A percentile compares a stretch with the other conserved stretches of the same genome.
These are phyloP conservation scores for Globisporangium rhizosaccharum DNA, from an alignment of 352 stramenopile species.

Conservation along the genomic window DNA sequence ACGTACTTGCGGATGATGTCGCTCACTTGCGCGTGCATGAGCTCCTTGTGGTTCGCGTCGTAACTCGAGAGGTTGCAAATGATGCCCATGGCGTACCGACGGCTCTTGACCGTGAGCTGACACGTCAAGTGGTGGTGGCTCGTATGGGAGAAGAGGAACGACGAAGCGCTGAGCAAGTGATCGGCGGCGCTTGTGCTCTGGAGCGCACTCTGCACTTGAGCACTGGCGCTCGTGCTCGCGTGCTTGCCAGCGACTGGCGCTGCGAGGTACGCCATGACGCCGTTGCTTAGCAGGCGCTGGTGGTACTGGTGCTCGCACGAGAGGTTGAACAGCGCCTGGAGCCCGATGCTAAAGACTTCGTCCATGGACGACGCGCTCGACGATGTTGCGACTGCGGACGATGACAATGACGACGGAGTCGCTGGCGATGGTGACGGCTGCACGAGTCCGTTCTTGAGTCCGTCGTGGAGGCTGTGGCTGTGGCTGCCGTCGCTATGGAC, in stretches of 20 bases:
- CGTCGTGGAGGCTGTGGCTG: neutral
- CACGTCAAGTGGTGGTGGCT: conserved; percentile 4
- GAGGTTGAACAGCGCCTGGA: conserved; percentile 75
- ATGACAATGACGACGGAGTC: neutral
- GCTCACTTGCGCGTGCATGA: conserved; percentile 67
- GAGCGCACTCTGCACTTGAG: neutral
- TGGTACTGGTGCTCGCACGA: conserved; percentile 69
- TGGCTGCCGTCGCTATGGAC: neutral
- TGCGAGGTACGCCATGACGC: conserved; percentile 63
- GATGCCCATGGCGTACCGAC: conserved; percentile 55
- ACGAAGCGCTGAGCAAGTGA: conserved; percentile 10
- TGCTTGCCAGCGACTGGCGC: conserved; percentile 35
- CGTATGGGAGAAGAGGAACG: conserved; percentile 9
- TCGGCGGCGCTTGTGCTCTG: neutral
- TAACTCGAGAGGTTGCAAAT: conserved; percentile 74
- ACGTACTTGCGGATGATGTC: conserved; percentile 70
- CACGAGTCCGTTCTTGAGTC: neutral
- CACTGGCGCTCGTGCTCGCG: neutral
- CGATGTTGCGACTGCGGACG: neutral
- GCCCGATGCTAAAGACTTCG: conserved; percentile 62
- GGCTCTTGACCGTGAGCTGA: conserved; percentile 34
- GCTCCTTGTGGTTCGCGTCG: conserved; percentile 75
- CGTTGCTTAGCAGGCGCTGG: conserved; percentile 61
- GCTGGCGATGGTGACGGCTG: neutral
- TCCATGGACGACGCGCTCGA: conserved; percentile 20